Conservation (phyloP, 163 green algal species). For the Coccomyxa subellipsoidea region DNA sequence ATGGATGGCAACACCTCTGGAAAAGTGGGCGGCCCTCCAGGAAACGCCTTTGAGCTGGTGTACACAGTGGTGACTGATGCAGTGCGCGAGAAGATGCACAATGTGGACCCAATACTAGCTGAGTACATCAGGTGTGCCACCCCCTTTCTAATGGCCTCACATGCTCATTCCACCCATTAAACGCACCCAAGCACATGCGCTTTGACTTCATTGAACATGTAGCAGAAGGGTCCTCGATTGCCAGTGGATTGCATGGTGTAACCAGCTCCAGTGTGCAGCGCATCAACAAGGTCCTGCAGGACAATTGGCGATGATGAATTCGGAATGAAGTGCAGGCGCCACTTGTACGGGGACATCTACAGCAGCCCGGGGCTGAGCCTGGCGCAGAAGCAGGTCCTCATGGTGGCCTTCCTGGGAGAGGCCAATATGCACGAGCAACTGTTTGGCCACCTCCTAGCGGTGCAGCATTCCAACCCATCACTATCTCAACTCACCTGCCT, state of each 20-base stretch:
- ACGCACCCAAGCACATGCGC: too few relatives aligned
- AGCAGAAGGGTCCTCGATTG: neutral
- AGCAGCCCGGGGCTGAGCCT: constrained; percentile 50
- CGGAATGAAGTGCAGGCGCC: constrained; percentile 27
- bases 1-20: constrained; percentile 41
- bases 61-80: constrained; percentile 44
- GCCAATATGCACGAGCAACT: constrained; percentile 66
- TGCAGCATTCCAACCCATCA: neutral
- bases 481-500: neutral
- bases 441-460: constrained; percentile 57
- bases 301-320: neutral
- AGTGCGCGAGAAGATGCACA: constrained; percentile 52
- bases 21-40: constrained; percentile 52
- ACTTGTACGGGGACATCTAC: constrained; percentile 70
- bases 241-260: neutral
- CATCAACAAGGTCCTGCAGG: too few relatives aligned
- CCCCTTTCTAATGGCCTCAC: neutral
- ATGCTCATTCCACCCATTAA: too few relatives aligned
- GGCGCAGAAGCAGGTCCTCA: constrained; percentile 58
- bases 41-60: constrained; percentile 66
- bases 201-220: too few relatives aligned
- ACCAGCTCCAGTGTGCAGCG: neutral
- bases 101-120: constrained; percentile 46
- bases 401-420: constrained; percentile 44
- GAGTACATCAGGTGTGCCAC: constrained; percentile 51